Base-by-base conservation (phyloP, 495 filamentous ascomycete species). In the Podospora fimiseda region DNA sequence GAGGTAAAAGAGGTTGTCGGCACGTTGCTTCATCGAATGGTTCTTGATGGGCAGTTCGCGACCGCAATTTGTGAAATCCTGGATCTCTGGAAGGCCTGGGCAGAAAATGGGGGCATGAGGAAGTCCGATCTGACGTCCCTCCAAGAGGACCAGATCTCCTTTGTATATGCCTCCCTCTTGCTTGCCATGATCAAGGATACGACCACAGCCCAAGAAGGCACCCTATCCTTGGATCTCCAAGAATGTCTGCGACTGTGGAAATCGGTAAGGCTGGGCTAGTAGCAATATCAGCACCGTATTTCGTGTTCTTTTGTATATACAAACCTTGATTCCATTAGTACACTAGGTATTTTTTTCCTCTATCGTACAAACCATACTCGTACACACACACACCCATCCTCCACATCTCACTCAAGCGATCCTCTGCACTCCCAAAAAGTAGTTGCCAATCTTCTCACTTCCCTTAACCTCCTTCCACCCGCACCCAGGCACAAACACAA, bases 371-470 rank as follows among this genome's bases (percentile, higher is more conserved):
- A n/a, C n/a, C n/a, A n/a, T n/a, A n/a, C n/a, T n/a, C n/a, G n/a
- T n/a, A n/a, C n/a, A n/a, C n/a, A n/a, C n/a, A n/a, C n/a, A 27
- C 44, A 48, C 37, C 15, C 7, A 11, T 37, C 39, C 30, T 19
- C 43, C 11, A 6, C 27, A 3, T 9, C 15, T 9, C 11, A n/a
- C 38, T 39, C 44, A 51, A 19, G 9, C 52, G 19, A 61, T 19
- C 55, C 50, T 94, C 69, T 85, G 82, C 24, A 94, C 81, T 37
- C 81, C 93, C 70, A 96, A 94, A 69, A 98, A 97, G 69, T 98
- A 98, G 71, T 98, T 98, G 30, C 93, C 93, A 70, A 87, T 81
- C 64, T 80, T 83, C 74, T 98, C 93, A 46, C 88, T 85, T 8
- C 88, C 87, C 14, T 53, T 62, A 2, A 96, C 86, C 70, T 89